phyloP scores from a whole-genome alignment of 441 rosid genomes.

The Jatropha multifida region DNA sequence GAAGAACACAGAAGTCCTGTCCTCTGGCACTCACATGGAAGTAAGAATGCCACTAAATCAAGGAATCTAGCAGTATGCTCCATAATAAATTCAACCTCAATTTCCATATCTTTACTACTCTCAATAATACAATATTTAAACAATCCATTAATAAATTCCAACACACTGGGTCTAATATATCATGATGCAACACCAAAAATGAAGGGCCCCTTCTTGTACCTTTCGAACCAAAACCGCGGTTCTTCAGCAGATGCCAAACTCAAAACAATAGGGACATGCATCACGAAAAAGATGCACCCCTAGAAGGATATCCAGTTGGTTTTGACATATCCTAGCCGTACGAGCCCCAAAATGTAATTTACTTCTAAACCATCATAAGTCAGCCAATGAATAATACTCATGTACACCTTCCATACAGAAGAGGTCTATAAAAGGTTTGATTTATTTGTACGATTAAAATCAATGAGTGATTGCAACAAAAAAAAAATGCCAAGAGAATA shows the following conservation, averaged over 20 bases:
- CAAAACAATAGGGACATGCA: neutral
- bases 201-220: neutral
- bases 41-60: too few species aligned
- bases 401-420: neutral
- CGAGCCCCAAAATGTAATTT: neutral
- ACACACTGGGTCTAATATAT: neutral
- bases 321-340: neutral
- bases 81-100: neutral
- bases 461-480: neutral
- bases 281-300: neutral
- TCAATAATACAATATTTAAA: neutral
- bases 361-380: neutral
- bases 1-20: too few species aligned
- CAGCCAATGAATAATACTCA: neutral
- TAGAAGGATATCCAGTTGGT: neutral
- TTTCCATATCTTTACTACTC: neutral
- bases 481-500: neutral
- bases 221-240: neutral
- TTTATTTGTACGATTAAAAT: neutral
- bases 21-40: too few species aligned
- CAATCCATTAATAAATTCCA: neutral
- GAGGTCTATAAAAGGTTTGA: neutral
- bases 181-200: neutral
- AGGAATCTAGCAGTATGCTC: too few species aligned
- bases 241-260: neutral